Evolutionary conservation across 106 monocot species (phyloP), one percentile per base, ranked within the genome.

Genomic region (Phalaenopsis equestris): DNA sequence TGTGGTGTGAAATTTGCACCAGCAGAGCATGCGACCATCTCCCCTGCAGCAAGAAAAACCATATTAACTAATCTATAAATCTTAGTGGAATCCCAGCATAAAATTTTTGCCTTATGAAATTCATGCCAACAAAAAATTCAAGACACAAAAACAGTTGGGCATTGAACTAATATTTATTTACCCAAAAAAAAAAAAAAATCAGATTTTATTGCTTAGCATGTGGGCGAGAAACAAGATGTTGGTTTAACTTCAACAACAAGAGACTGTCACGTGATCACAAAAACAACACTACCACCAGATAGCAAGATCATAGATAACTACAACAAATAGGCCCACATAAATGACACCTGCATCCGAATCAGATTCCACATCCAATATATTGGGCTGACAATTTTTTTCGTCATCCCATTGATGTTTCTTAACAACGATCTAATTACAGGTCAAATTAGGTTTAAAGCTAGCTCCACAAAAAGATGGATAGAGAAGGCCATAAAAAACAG

Each of bases 1-100:
- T 93, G 90, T 67, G 92, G 90, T 19, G 90, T 90, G 83, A 93
- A 93, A 83, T 93, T 93, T 17, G 88, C 88, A 78, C 88, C 86
- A 52, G 86, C 80, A 24, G 92, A 70, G 67, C 82, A 93, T 14
- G 90, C 82, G 37, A 90, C 82, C 52, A 52, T 52, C 52, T 52
- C 52, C 52, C 52, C 52, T 52, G 52, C 12, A 14, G 52, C 12
- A 52, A 52, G 12, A 14, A 52, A 52, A 52, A 12, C 52, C 52
- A 12, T 52, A 52, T 52, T 52, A 52, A 52, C 52, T 52, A 12
- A 14, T 52, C 52, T 52, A 52, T 52, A 52, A 11, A 52, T 52
- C 52, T 12, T 52, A 12, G 14, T 52, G 12, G 14, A 52, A 52
- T 3, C 1, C 52, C 12, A 10, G 52, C 52, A 52, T 3, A 10